Evolutionary conservation across 1,139 yeast genomes (phyloP).

Genomic region (Candida freyschussii): DNA sequence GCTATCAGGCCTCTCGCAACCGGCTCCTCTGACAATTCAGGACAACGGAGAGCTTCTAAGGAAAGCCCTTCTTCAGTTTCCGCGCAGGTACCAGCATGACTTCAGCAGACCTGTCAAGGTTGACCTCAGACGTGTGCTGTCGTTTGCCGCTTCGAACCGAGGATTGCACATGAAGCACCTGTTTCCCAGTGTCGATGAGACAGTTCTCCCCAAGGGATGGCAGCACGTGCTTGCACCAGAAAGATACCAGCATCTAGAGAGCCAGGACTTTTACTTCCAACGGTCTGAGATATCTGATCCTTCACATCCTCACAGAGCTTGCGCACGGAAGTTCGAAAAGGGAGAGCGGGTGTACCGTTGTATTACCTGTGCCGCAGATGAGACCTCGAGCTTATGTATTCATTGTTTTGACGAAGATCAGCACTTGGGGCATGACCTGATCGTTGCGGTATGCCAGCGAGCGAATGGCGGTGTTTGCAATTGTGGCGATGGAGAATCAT

Average conservation of each 20-base stretch:
- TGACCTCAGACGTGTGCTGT: slow-evolving; percentile 46
- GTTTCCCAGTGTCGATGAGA: slow-evolving; percentile 39
- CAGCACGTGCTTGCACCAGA: slow-evolving; percentile 31
- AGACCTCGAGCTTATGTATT: slow-evolving; percentile 81
- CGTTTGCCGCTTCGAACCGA: slow-evolving; percentile 43
- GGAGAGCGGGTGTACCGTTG: slow-evolving; percentile 91
- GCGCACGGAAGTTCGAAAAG: slow-evolving; percentile 67
- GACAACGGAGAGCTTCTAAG: slow-evolving; percentile 21
- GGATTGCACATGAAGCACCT: slow-evolving; percentile 47
- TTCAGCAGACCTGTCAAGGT: slow-evolving; percentile 17
- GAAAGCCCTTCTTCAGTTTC: slow-evolving; percentile 23
- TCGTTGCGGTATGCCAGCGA: slow-evolving; percentile 65
- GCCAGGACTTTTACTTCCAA: slow-evolving; percentile 23
- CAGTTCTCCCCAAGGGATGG: slow-evolving; percentile 26
- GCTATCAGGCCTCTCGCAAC: too few species aligned
- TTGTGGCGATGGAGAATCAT: slow-evolving; percentile 88
- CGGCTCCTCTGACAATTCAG: slow-evolving; percentile 1
- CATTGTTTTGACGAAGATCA: slow-evolving; percentile 66
- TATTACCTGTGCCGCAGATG: slow-evolving; percentile 77
- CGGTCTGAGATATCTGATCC: slow-evolving; percentile 37
- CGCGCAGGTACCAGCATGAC: slow-evolving; percentile 19
- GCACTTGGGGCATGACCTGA: slow-evolving; percentile 75
- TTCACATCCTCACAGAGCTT: slow-evolving; percentile 64
- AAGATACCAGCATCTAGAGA: slow-evolving; percentile 20
- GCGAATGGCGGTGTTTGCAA: slow-evolving; percentile 95